Evolutionary conservation across 2,329 filamentous ascomycete species (phyloP).

Genomic region (Fusarium sp.): DNA sequence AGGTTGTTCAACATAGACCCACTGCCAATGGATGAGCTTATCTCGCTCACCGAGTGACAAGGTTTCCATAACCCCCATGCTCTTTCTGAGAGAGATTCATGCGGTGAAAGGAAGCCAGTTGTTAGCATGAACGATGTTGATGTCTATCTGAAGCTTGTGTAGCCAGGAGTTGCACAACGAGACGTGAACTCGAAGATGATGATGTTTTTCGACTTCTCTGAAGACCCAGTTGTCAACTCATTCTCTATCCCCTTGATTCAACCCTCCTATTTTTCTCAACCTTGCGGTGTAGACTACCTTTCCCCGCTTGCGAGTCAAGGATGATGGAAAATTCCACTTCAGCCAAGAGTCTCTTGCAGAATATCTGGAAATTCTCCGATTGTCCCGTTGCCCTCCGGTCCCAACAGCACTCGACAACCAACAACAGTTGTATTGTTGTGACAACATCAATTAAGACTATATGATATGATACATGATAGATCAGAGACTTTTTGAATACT

Average conservation of each 20-base stretch:
- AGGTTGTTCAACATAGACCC: conserved; percentile 1
- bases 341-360: background rate
- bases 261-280: background rate
- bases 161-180: background rate
- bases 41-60: conserved; percentile 22
- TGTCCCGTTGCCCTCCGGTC: background rate
- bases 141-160: background rate
- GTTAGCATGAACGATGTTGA: background rate
- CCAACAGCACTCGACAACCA: background rate
- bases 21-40: conserved; percentile 22
- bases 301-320: conserved; percentile 1
- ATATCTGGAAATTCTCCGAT: conserved; percentile 4
- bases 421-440: background rate
- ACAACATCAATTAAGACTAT: background rate
- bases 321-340: background rate
- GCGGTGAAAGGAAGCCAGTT: background rate
- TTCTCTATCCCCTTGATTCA: background rate
- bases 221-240: background rate
- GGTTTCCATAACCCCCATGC: background rate
- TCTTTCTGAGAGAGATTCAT: background rate
- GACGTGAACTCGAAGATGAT: background rate
- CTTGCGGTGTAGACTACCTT: background rate
- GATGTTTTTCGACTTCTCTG: background rate
- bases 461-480: conserved; percentile 3
- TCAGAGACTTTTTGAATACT: conserved; percentile 9